phyloP scores from a whole-genome alignment of 192 early-diverging fungal species.

The Coemansia sp. region DNA sequence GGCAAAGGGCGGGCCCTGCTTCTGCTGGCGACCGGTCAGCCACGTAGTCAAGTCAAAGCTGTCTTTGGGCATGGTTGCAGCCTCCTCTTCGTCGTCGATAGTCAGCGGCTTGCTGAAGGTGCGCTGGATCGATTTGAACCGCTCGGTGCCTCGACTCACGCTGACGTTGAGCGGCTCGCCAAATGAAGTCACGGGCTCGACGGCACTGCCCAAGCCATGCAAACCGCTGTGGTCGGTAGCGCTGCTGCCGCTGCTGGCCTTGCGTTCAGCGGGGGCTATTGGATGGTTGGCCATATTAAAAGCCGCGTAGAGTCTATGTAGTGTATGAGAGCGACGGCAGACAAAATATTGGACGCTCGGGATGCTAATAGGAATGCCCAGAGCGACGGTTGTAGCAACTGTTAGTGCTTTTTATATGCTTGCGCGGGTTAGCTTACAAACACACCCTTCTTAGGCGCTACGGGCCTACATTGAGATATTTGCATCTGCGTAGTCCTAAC shows the following conservation, averaged over 20 bases:
- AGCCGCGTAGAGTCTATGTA: not conserved
- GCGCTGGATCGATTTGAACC: conserved; percentile 46
- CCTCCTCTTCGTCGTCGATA: conserved; percentile 30
- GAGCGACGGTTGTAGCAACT: not conserved
- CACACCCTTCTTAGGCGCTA: not conserved
- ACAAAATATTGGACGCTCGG: not conserved
- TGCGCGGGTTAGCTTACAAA: not conserved
- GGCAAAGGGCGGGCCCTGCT: conserved; percentile 40
- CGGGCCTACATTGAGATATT: not conserved
- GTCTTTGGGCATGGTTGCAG: conserved; percentile 3
- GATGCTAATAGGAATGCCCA: not conserved
- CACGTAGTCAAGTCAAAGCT: conserved; percentile 31
- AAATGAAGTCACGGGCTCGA: conserved; percentile 39
- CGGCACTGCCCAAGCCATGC: not conserved
- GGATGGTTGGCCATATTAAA: not conserved
- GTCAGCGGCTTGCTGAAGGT: conserved; percentile 35
- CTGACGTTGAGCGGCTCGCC: conserved; percentile 52
- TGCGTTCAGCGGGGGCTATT: not conserved
- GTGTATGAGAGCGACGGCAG: not conserved
- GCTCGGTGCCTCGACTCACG: conserved; percentile 27
- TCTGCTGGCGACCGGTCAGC: conserved; percentile 33
- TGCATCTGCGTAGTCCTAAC: not conserved
- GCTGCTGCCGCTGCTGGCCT: not conserved
- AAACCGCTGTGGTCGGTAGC: not conserved
- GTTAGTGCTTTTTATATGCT: not conserved